phyloP scores from a whole-genome alignment of 176 grass and related monocot species.

The Saccharum officinarum region DNA sequence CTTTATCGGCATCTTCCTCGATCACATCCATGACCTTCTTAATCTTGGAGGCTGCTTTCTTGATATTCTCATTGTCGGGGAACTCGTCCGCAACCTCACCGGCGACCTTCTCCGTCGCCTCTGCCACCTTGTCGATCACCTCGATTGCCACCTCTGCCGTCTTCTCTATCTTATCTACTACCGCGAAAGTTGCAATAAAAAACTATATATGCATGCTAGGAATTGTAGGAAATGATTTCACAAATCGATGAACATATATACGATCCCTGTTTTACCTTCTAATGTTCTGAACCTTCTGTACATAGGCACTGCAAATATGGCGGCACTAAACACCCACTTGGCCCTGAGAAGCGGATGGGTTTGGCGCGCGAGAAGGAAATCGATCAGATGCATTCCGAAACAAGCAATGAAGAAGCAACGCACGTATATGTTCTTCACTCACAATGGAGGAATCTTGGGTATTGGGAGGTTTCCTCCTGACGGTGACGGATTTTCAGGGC shows the following conservation, averaged over 20 bases:
- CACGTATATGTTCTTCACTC: neutral
- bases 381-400: neutral
- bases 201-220: too few species aligned
- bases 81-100: constrained; percentile 43
- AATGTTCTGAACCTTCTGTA: constrained; percentile 46
- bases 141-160: constrained; percentile 39
- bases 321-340: constrained; percentile 35
- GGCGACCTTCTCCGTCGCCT: constrained; percentile 56
- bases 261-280: constrained; percentile 35
- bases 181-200: neutral
- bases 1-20: constrained; percentile 56
- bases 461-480: constrained; percentile 38
- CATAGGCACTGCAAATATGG: constrained; percentile 50
- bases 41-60: constrained; percentile 49
- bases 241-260: neutral
- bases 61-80: constrained; percentile 42
- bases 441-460: constrained; percentile 51
- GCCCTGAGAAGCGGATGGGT: constrained; percentile 9
- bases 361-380: neutral
- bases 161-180: constrained; percentile 51
- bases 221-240: neutral
- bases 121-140: constrained; percentile 59
- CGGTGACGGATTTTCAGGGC: too few species aligned
- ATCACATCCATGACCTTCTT: constrained; percentile 40
- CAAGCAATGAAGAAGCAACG: neutral